A percentile compares a stretch with the other conserved stretches of the same genome.
Evolutionary conservation across 2,329 filamentous ascomycete species (phyloP).

Genomic region (Paecilomyces dactylethromorphus): DNA sequence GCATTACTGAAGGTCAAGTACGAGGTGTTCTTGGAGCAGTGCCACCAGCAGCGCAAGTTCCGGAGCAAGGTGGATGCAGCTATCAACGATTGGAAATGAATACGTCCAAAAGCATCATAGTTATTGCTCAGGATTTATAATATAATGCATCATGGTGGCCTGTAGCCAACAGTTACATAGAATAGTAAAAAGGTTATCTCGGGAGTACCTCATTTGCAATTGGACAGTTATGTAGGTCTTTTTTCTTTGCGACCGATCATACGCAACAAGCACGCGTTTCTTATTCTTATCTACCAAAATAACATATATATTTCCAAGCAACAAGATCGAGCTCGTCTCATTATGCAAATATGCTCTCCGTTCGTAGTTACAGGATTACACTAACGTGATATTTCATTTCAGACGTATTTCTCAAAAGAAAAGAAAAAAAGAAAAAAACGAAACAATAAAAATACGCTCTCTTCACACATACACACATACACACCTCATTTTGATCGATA

Average conservation of each 20-base stretch:
- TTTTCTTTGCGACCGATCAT: not conserved
- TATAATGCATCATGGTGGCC: not conserved
- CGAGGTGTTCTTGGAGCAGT: constrained; percentile 91
- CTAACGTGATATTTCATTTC: too few species aligned
- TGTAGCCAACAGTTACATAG: not conserved
- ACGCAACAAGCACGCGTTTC: not conserved
- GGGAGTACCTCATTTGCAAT: not conserved
- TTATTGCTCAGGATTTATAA: not conserved
- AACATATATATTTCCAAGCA: too few species aligned
- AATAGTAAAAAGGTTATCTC: not conserved
- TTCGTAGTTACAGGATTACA: too few species aligned
- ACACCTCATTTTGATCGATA: not conserved
- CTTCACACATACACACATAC: not conserved
- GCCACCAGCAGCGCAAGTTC: constrained; percentile 75
- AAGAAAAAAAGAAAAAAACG: too few species aligned
- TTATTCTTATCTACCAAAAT: too few species aligned
- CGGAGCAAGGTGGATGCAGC: constrained; percentile 68
- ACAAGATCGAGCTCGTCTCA: too few species aligned
- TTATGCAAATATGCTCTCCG: too few species aligned
- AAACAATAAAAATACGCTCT: not conserved
- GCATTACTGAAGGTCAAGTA: constrained; percentile 82
- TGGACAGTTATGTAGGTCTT: not conserved
- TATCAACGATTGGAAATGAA: constrained; percentile 36
- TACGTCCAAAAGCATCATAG: not conserved
- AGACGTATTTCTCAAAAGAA: too few species aligned